Percentiles rank a stretch among this genome's conserved stretches.
Conservation (phyloP, 202 grass and related monocot species). For the Setaria italica region DNA sequence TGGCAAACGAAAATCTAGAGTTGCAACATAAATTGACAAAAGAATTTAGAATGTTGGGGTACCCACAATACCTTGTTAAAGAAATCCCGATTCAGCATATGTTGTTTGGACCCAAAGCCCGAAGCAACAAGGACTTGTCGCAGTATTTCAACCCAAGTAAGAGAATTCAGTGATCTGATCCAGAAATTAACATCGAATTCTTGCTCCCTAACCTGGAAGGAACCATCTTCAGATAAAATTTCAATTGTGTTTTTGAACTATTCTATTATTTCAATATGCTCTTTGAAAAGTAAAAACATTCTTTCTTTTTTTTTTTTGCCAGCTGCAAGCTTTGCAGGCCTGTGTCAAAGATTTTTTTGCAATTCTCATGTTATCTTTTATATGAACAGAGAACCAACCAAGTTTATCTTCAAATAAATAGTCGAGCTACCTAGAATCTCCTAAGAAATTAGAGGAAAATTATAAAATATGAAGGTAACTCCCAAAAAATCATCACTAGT, state of each 20-base stretch:
- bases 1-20: background rate
- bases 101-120: slow-evolving; percentile 81
- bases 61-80: slow-evolving; percentile 72
- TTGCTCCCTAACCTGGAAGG: slow-evolving; percentile 89
- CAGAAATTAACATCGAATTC: slow-evolving; percentile 83
- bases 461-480: slow-evolving; percentile 11
- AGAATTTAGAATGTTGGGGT: slow-evolving; percentile 32
- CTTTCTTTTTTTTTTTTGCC: background rate
- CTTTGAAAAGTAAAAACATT: slow-evolving; percentile 19
- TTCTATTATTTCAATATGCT: slow-evolving; percentile 28
- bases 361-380: slow-evolving; percentile 11
- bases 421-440: background rate
- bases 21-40: slow-evolving; percentile 35
- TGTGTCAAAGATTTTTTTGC: background rate
- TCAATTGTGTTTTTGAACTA: slow-evolving; percentile 17
- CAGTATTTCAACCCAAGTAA: slow-evolving; percentile 98
- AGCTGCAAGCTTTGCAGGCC: slow-evolving; percentile 2
- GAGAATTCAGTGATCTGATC: slow-evolving; percentile 82
- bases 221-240: slow-evolving; percentile 31
- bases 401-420: background rate
- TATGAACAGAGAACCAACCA: slow-evolving; percentile 16
- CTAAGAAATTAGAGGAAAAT: slow-evolving; percentile 7
- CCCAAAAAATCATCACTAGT: background rate
- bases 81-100: slow-evolving; percentile 65
- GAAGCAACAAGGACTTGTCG: slow-evolving; percentile 93